Percentiles rank a stretch among this genome's conserved stretches.
These are phyloP conservation scores for Lipomyces spencermartinsiae DNA, from an alignment of 805 yeast genomes.

Conservation along the genomic window DNA sequence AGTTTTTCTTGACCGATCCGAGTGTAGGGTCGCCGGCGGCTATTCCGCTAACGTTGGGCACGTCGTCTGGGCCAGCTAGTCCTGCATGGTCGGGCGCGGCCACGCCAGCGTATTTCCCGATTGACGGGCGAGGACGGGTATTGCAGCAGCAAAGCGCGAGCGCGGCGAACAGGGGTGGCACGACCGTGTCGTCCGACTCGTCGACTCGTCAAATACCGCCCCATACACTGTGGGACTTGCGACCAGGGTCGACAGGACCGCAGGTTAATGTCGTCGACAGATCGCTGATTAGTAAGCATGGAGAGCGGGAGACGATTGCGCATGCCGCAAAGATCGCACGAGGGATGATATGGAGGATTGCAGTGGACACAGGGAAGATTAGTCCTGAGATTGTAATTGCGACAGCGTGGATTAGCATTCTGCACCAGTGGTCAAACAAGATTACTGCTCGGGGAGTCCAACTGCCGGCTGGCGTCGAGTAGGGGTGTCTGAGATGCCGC, in stretches of 20 bases:
- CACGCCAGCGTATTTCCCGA: background rate
- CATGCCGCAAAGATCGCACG: conserved; percentile 29
- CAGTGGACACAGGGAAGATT: conserved; percentile 27
- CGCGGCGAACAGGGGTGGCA: background rate
- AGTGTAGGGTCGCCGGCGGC: conserved; percentile 29
- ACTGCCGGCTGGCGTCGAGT: conserved; percentile 22
- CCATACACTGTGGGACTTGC: conserved; percentile 9
- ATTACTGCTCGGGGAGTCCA: conserved; percentile 19
- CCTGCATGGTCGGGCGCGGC: background rate
- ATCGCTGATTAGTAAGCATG: background rate
- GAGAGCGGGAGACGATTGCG: conserved; percentile 27
- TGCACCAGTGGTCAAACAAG: conserved; percentile 28
- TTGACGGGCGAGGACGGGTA: conserved; percentile 7
- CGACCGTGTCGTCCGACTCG: background rate
- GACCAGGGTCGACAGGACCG: conserved; percentile 14
- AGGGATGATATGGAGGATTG: conserved; percentile 35
- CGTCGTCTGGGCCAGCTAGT: conserved; percentile 5
- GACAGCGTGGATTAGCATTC: conserved; percentile 38
- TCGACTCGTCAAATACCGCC: background rate
- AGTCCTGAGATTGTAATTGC: conserved; percentile 35
- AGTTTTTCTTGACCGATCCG: conserved; percentile 31
- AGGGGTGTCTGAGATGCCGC: background rate
- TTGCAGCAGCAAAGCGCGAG: conserved; percentile 9
- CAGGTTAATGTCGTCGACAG: conserved; percentile 5
- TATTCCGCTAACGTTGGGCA: conserved; percentile 4